A percentile compares a stretch with the other conserved stretches of the same genome.
phyloP scores from a whole-genome alignment of 1,284 basidiomycete species.

The Ustilago crameri region DNA sequence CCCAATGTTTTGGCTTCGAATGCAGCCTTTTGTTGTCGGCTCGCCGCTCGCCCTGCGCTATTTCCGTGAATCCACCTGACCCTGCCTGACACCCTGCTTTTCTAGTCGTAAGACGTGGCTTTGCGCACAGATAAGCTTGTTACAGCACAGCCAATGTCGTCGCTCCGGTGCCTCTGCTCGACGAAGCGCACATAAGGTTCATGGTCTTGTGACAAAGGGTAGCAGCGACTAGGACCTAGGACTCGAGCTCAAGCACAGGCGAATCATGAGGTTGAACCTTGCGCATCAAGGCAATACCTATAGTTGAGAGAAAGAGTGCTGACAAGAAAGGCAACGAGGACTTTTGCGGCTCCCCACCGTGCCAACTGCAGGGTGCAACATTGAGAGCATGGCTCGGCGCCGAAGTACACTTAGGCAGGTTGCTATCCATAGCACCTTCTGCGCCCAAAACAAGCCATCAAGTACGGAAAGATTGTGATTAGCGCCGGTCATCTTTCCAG shows the following conservation, averaged over 20 bases:
- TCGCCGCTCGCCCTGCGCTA: conserved; percentile 4
- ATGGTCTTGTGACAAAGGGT: too few relatives aligned
- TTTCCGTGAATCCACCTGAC: conserved; percentile 7
- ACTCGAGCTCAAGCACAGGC: too few relatives aligned
- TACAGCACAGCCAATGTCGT: neutral
- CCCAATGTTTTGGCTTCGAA: conserved; percentile 7
- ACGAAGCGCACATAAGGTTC: neutral
- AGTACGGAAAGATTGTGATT: neutral
- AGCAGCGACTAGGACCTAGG: neutral
- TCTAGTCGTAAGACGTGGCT: conserved; percentile 2
- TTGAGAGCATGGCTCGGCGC: too few relatives aligned
- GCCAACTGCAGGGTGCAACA: neutral
- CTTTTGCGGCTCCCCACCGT: neutral
- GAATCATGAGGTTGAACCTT: too few relatives aligned
- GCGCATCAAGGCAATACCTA: too few relatives aligned
- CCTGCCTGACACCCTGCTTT: conserved; percentile 7
- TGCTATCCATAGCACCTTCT: too few relatives aligned
- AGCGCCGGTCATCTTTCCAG: conserved; percentile 2
- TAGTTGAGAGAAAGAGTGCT: too few relatives aligned
- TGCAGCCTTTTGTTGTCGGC: conserved; percentile 7
- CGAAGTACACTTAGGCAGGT: too few relatives aligned
- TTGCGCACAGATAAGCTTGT: conserved; percentile 4
- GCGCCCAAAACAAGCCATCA: too few relatives aligned
- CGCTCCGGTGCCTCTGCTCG: neutral
- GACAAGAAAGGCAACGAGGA: neutral